Conservation (phyloP, 768 basidiomycete genomes). For the Gyrodon lividus region DNA sequence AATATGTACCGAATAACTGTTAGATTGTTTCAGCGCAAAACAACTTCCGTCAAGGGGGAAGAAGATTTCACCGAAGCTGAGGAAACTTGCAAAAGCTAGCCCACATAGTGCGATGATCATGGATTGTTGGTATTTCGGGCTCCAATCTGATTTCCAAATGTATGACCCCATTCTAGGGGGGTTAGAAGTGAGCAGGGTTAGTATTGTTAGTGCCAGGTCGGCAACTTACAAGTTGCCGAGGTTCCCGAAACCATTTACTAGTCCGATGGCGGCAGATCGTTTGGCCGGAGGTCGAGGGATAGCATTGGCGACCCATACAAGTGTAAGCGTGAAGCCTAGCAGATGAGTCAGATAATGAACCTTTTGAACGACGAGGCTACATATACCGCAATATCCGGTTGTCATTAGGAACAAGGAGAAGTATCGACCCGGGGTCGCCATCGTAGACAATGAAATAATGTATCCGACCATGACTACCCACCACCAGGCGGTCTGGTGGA, state of each 20-base stretch:
- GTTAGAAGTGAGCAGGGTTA: background rate
- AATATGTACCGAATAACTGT: conserved; percentile 45
- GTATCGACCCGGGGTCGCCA: conserved; percentile 52
- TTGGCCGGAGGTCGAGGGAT: conserved; percentile 61
- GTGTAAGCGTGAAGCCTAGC: conserved; percentile 41
- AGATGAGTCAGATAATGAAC: background rate
- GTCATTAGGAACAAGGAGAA: conserved; percentile 66
- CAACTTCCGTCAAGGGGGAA: background rate
- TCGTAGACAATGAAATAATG: conserved; percentile 57
- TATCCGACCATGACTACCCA: conserved; percentile 62
- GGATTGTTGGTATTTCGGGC: conserved; percentile 59
- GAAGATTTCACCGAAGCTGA: conserved; percentile 34
- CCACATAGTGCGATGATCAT: conserved; percentile 52
- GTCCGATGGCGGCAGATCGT: conserved; percentile 52
- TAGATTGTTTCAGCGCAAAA: background rate
- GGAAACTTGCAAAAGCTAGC: conserved; percentile 31
- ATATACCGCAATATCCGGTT: conserved; percentile 45
- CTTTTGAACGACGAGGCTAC: background rate
- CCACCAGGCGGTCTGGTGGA: conserved; percentile 57
- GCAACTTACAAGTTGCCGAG: conserved; percentile 53
- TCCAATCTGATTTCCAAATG: conserved; percentile 60
- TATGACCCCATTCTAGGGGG: conserved; percentile 54
- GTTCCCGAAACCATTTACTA: conserved; percentile 61
- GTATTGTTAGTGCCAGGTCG: background rate
- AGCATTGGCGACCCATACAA: conserved; percentile 64